Conservation (phyloP, 139 green algal species). For the Picochlorum sp. region DNA sequence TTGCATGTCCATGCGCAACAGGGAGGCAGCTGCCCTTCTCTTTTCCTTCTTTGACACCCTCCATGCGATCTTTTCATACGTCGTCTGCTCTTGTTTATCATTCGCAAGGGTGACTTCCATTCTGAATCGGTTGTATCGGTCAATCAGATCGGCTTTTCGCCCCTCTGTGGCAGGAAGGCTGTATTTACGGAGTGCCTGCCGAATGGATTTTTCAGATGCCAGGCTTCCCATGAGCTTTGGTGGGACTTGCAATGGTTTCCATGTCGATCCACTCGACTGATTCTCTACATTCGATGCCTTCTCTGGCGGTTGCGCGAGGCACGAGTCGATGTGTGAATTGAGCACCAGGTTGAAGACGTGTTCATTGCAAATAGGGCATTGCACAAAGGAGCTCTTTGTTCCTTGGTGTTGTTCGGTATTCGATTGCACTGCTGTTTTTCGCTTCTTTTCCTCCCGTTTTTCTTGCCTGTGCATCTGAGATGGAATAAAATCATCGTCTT, state of each 20-base stretch:
- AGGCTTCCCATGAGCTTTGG: conserved; percentile 25
- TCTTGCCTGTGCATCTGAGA: background rate
- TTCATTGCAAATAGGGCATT: conserved; percentile 25
- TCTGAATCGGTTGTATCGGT: conserved; percentile 24
- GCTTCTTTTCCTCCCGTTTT: background rate
- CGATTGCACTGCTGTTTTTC: background rate
- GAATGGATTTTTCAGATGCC: conserved; percentile 17
- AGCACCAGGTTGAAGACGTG: conserved; percentile 26
- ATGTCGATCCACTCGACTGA: background rate
- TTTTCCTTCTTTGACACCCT: conserved; percentile 3
- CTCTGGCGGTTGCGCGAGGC: background rate
- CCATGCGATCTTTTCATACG: conserved; percentile 6
- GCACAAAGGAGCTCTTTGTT: conserved; percentile 17
- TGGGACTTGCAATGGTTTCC: conserved; percentile 21
- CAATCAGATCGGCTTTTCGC: conserved; percentile 21
- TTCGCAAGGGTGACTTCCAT: conserved; percentile 22
- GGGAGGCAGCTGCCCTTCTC: background rate
- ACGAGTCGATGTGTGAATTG: conserved; percentile 30
- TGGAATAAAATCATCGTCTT: background rate
- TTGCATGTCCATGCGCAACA: background rate
- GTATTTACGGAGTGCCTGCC: conserved; percentile 13
- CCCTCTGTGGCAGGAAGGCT: conserved; percentile 16
- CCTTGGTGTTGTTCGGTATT: background rate
- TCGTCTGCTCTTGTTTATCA: conserved; percentile 22
- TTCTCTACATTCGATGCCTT: background rate